Base-by-base conservation (phyloP, 2,329 filamentous ascomycete species). In the Neonectria coccinea region DNA sequence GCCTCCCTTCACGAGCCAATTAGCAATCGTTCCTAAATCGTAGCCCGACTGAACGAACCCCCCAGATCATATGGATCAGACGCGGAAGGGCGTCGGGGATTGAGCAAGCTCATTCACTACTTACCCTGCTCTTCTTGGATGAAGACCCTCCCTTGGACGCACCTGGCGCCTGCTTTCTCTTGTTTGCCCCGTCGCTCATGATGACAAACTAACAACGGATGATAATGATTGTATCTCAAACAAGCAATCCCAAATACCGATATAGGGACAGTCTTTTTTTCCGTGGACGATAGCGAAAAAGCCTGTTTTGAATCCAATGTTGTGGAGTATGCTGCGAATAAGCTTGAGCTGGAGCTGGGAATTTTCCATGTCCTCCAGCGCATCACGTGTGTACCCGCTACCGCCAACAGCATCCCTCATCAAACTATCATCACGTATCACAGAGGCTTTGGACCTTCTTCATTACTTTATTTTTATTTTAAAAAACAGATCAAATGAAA, bases 81-180 rank as follows among this genome's bases (percentile, higher is more conserved):
- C 18, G 11, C 20, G 1, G 41, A 8, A 47, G 27, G 41, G 48
- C n/a, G 29, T n/a, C 29, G 48, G 14, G 29, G 31, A 36, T 51
- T 20, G 48, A 33, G 29, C 48, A 18, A n/a, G n/a, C n/a, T 33
- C 27, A 20, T 51, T n/a, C 10, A 45, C 59, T 39, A 47, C 74
- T 64, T 69, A 82, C 81, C 76, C 81, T 82, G 74, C 79, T 82
- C 72, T 77, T 82, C 68, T 83, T 83, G 25, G 59, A 61, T 7
- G 74, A 59, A 8, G 72, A 65, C 33, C 74, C 73, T 16, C 70
- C 72, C 12, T 68, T 73, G 2, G 39, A 42, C n/a, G 39, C 39
- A n/a, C 70, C 67, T 47, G 74, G 70, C 4, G 73, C 72, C 22
- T 76, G 73, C 70, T 81, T 81, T 58, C 80, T 72, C 70, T 81